Percentiles rank a stretch among this genome's conserved stretches.
phyloP scores from a whole-genome alignment of 441 rosid species.

The Capsella rubella region DNA sequence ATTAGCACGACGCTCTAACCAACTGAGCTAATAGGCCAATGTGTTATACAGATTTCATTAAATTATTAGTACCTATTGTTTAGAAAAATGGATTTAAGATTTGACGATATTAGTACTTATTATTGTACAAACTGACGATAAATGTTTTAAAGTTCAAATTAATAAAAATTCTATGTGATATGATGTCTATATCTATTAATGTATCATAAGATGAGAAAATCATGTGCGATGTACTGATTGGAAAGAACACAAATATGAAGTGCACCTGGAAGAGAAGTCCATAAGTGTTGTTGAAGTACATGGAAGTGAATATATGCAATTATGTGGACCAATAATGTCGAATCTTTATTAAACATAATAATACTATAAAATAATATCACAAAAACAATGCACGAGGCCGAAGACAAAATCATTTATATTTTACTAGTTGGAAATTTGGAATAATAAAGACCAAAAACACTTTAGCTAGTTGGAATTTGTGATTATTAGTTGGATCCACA shows the following conservation, averaged over 20 bases:
- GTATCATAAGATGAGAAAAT: not conserved
- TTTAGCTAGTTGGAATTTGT: constrained; percentile 19
- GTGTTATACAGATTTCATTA: fast-evolving
- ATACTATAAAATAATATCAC: not conserved
- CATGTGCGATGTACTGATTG: constrained; percentile 19
- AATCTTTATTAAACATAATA: not conserved
- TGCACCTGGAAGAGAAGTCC: constrained; percentile 22
- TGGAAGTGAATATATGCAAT: constrained; percentile 4
- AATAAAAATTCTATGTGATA: not conserved
- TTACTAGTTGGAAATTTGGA: not conserved
- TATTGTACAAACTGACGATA: not conserved
- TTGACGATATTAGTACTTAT: not conserved
- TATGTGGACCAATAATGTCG: constrained; percentile 39
- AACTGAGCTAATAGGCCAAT: constrained; percentile 56
- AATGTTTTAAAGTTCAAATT: not conserved
- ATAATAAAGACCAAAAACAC: constrained; percentile 9
- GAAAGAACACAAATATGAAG: constrained; percentile 19
- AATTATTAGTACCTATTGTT: too few relatives aligned
- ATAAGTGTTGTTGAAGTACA: constrained; percentile 33
- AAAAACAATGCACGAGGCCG: constrained; percentile 10
- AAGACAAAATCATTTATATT: not conserved
- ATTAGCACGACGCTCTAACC: constrained; percentile 97
- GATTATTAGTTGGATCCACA: constrained; percentile 12
- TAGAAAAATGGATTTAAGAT: too few relatives aligned
- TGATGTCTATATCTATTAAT: not conserved